Evolutionary conservation across 257 asterid species (phyloP), one percentile per base, ranked within the genome.

Genomic region (Gardenia jasminoides): DNA sequence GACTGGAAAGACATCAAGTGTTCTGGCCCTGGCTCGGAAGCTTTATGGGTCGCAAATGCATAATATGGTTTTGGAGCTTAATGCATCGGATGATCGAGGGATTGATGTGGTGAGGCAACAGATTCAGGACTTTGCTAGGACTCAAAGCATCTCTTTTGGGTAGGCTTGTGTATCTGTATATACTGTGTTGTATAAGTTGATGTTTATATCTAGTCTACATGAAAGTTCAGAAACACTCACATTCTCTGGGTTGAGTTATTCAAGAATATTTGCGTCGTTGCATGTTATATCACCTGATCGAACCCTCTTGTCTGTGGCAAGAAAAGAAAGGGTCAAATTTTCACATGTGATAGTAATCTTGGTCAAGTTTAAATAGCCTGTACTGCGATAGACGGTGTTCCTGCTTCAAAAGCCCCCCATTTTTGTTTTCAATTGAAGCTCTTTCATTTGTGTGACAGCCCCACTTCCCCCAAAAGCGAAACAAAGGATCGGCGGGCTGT

Each of bases 51-150:
- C 88, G 22, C 90, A 96, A 91, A 44, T 92, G 95, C 91, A 88
- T 44, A 93, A 91, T 81, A 96, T 93, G 99, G 97, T 93, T 75
- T 83, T 96, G 83, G 99, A 96, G 89, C 87, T 96, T 87, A 96
- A 96, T 82, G 99, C 99, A 39, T 96, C 99, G 0, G 99, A 96
- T 83, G 98, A 87, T 80, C 98, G 97, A 74, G 99, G 99, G 64
- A 96, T 96, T 28, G 97, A 93, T 81, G 96, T 96, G 54, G 98
- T 96, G 75, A 89, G 99, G 85, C 97, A 92, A 89, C 98, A 93
- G 88, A 90, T 96, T 88, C 99, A 96, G 93, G 98, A 93, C 86
- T 96, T 96, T 33, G 97, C 98, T 41, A 96, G 98, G 92, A 91
- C 99, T 74, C 98, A 92, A 89, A 91, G 99, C 90, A 91, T 96